These are phyloP conservation scores for Heliocybe sulcata DNA, from an alignment of 1,284 basidiomycete species.

Conservation along the genomic window DNA sequence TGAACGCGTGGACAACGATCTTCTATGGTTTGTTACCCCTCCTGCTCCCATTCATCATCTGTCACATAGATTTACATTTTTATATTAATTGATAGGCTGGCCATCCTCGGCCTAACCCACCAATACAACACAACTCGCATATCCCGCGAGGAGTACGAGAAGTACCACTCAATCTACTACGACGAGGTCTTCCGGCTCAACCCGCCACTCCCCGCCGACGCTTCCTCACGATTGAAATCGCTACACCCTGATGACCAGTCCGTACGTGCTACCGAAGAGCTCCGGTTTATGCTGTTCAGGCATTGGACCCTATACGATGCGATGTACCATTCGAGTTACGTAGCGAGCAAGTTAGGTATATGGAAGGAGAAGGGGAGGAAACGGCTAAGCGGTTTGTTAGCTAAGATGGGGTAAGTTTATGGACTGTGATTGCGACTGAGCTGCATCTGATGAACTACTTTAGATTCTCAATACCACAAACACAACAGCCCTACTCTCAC, in stretches of 20 bases:
- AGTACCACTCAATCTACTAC: slow-evolving; percentile 68
- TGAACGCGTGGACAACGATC: slow-evolving; percentile 89
- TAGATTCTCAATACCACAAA: slow-evolving; percentile 89
- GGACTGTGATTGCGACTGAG: too few species aligned
- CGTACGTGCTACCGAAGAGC: slow-evolving; percentile 77
- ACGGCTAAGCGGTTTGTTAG: slow-evolving; percentile 84
- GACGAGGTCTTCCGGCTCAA: slow-evolving; percentile 91
- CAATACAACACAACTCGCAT: slow-evolving; percentile 89
- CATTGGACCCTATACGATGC: slow-evolving; percentile 98
- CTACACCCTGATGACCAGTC: slow-evolving; percentile 74
- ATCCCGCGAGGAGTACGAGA: slow-evolving; percentile 83
- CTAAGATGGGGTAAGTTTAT: slow-evolving; percentile 99
- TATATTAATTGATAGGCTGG: slow-evolving; percentile 54
- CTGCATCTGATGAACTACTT: slow-evolving; percentile 1
- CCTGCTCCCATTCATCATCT: background rate
- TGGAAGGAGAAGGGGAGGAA: slow-evolving; percentile 95
- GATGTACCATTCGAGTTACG: slow-evolving; percentile 97
- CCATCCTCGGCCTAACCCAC: slow-evolving; percentile 89
- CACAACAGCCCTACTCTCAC: slow-evolving; percentile 88
- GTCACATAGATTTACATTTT: background rate
- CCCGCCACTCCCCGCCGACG: slow-evolving; percentile 39
- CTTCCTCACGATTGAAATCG: slow-evolving; percentile 29
- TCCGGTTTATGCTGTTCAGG: slow-evolving; percentile 91
- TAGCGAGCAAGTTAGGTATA: slow-evolving; percentile 90
- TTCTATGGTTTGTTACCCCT: slow-evolving; percentile 65